A percentile compares a stretch with the other conserved stretches of the same genome.
Conservation (phyloP, 2,329 filamentous ascomycete species). For the Diplocarpon rosae region DNA sequence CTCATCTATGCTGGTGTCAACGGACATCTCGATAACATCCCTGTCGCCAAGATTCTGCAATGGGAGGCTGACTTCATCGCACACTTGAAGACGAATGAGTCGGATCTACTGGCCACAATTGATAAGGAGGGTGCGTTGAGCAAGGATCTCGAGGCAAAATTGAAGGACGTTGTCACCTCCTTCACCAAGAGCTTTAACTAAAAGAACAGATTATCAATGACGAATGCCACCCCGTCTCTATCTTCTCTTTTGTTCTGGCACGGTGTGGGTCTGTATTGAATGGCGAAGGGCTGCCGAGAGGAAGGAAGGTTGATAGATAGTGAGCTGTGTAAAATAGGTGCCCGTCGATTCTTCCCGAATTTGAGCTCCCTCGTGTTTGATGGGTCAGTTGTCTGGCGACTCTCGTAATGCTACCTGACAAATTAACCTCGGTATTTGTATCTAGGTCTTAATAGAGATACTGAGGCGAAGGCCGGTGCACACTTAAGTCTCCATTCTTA, state of each 20-base stretch:
- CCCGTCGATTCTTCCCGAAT: conserved; percentile 22
- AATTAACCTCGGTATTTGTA: neutral
- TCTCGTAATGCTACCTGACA: neutral
- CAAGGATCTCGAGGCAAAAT: conserved; percentile 81
- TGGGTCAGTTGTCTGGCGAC: neutral
- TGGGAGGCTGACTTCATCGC: conserved; percentile 94
- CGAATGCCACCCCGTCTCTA: conserved; percentile 17
- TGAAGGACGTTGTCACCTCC: conserved; percentile 62
- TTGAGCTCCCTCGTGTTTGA: conserved; percentile 7
- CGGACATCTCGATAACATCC: conserved; percentile 80
- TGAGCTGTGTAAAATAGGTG: conserved; percentile 27
- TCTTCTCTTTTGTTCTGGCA: conserved; percentile 24
- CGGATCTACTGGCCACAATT: conserved; percentile 72
- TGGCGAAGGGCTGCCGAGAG: conserved; percentile 11
- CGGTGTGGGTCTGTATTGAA: conserved; percentile 21
- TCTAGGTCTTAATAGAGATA: neutral
- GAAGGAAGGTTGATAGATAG: conserved; percentile 24
- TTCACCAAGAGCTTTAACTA: conserved; percentile 90
- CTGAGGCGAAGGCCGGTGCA: too few species aligned
- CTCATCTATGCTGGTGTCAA: conserved; percentile 99
- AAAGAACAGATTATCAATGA: conserved; percentile 14
- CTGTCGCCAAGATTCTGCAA: conserved; percentile 79
- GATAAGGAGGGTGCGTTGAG: conserved; percentile 92
- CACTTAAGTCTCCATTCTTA: too few species aligned
- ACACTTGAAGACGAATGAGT: conserved; percentile 85